phyloP scores from a whole-genome alignment of 352 stramenopile species.

The Pythium sukuiense region DNA sequence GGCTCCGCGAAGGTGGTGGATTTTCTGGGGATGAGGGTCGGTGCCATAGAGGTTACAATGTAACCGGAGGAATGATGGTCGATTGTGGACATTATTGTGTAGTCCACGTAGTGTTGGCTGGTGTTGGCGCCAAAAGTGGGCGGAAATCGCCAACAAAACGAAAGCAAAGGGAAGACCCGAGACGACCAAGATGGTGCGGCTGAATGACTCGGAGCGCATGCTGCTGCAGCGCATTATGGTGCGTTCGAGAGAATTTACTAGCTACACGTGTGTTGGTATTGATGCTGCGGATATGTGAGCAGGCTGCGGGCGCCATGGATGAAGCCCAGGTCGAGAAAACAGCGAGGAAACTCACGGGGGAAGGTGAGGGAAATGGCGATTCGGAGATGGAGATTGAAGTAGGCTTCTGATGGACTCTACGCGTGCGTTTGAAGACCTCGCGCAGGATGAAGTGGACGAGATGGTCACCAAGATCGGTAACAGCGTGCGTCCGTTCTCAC shows the following conservation, averaged over 20 bases:
- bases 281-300: background rate
- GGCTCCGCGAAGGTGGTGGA: background rate
- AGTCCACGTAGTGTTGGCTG: background rate
- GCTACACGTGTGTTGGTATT: background rate
- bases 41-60: background rate
- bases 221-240: constrained; percentile 80
- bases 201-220: constrained; percentile 71
- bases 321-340: constrained; percentile 56
- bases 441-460: constrained; percentile 50
- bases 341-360: constrained; percentile 57
- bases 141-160: constrained; percentile 1
- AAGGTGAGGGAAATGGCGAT: constrained; percentile 36
- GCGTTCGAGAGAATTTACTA: background rate
- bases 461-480: constrained; percentile 63
- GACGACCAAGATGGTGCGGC: constrained; percentile 33
- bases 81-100: background rate
- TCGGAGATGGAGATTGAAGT: background rate
- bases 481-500: constrained; percentile 60
- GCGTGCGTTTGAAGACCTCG: constrained; percentile 38
- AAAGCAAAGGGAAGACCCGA: background rate
- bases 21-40: constrained; percentile 2
- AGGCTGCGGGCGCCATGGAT: constrained; percentile 70
- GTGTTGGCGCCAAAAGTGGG: constrained; percentile 18
- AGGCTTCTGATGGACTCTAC: background rate
- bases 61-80: background rate